Evolutionary conservation across 306 rosid species (phyloP).

Genomic region (Datisca glomerata): DNA sequence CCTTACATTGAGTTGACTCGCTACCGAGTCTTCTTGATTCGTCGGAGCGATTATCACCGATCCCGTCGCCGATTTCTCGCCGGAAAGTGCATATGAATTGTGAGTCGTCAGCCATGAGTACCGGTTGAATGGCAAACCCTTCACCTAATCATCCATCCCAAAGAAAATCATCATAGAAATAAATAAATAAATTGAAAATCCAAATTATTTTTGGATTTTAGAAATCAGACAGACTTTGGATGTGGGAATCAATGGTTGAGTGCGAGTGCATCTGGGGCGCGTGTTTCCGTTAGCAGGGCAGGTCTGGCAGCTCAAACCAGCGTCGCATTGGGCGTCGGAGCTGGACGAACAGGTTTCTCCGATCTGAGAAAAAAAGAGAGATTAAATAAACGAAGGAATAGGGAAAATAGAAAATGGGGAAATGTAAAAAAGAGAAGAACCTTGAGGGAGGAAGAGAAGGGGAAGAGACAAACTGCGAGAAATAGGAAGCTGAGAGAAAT

Average conservation of each 20-base stretch:
- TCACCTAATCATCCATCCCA: constrained; percentile 31
- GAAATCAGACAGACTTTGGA: constrained; percentile 33
- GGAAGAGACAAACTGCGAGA: constrained; percentile 34
- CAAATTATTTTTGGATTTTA: not conserved
- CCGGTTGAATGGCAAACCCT: constrained; percentile 58
- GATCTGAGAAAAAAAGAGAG: constrained; percentile 28
- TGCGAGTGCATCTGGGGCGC: constrained; percentile 72
- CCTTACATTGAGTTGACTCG: constrained; percentile 62
- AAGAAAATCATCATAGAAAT: not conserved
- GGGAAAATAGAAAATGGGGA: not conserved
- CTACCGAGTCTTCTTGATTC: constrained; percentile 74
- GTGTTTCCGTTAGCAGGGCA: constrained; percentile 85
- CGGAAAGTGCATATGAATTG: constrained; percentile 62
- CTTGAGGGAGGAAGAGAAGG: constrained; percentile 41
- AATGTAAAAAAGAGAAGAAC: constrained; percentile 15
- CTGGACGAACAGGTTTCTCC: constrained; percentile 81
- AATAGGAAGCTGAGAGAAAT: constrained; percentile 17
- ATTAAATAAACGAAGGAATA: not conserved
- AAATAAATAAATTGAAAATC: not conserved
- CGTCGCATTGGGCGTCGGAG: constrained; percentile 41
- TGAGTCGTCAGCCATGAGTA: constrained; percentile 97
- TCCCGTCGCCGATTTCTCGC: constrained; percentile 56
- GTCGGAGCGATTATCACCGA: constrained; percentile 37
- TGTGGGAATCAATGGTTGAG: constrained; percentile 44
- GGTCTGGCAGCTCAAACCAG: constrained; percentile 52